Base-by-base conservation (phyloP, 495 filamentous ascomycete species). In the Hypoxylon perforatum region DNA sequence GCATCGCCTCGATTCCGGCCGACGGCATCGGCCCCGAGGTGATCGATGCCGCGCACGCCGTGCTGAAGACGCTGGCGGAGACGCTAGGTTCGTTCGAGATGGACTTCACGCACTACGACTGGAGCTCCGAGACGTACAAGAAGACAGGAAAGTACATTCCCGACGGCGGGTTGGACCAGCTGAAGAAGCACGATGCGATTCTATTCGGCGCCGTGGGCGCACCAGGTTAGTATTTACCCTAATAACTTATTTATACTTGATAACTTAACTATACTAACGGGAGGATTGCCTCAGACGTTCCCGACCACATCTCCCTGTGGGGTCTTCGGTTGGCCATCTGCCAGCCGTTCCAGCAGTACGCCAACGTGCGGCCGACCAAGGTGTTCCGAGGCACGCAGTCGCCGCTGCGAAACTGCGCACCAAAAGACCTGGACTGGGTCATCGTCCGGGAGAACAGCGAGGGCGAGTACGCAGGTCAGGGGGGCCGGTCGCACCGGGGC, bases 381-480 rank as follows among this genome's bases (percentile, higher is more conserved):
- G 25, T 15, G n/a, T 10, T 4, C 10, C 28, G 18, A 15, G 21
- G 3, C 17, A 60, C n/a, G n/a, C 45, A 69, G 66, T 69, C 88
- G 78, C 87, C 82, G 54, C 81, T 84, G 49, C 80, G 88, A 70
- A 91, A n/a, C n/a, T n/a, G n/a, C n/a, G n/a, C n/a, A 85, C 81
- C 82, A 78, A 53, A 91, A 83, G 75, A 77, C 56, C 88, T 90
- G 57, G 88, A 95, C 82, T 94, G 94, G 84, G 93, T 87, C 84
- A 91, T 95, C 79, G 85, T 95, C 67, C 89, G 92, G 35, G 92
- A 94, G 71, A 81, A 94, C 47, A 94, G 91, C 0, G 92, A 91
- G 21, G 91, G 92, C 15, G 92, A 94, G 75, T 94, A 94, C 78
- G 93, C 93, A 70, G 69, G 62, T 38, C 70, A 75, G 53, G 71